These are phyloP conservation scores for Amaranthus hypochondriacus DNA, from an alignment of 148 eudicot species.

Conservation along the genomic window DNA sequence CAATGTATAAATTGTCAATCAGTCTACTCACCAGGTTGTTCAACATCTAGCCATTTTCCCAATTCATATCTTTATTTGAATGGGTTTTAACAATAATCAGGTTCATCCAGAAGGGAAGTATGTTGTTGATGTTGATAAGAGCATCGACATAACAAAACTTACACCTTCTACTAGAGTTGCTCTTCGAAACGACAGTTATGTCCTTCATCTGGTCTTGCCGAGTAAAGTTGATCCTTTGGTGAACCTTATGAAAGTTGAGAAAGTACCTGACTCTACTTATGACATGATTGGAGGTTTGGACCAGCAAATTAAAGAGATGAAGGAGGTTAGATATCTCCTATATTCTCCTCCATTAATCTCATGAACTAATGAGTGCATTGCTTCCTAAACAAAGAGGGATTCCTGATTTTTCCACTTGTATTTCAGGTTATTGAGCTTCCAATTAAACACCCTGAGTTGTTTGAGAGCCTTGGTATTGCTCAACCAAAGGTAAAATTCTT, in stretches of 20 bases:
- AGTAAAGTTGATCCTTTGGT: conserved; percentile 77
- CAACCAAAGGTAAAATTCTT: conserved; percentile 55
- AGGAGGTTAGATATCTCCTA: conserved; percentile 50
- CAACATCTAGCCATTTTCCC: no score
- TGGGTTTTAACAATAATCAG: conserved; percentile 24
- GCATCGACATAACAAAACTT: conserved; percentile 60
- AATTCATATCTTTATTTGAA: no score
- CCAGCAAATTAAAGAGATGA: conserved; percentile 79
- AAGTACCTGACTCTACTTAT: conserved; percentile 81
- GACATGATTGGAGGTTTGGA: conserved; percentile 79
- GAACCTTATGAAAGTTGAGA: conserved; percentile 80
- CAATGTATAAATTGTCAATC: background rate
- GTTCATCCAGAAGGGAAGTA: conserved; percentile 76
- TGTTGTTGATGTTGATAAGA: conserved; percentile 71
- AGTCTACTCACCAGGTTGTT: background rate
- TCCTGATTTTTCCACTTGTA: background rate
- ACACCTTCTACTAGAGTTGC: conserved; percentile 73
- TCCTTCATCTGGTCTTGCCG: conserved; percentile 61
- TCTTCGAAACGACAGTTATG: conserved; percentile 69
- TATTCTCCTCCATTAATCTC: background rate
- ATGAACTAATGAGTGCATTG: background rate
- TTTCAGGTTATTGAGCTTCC: conserved; percentile 68
- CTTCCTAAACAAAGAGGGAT: background rate
- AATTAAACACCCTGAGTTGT: conserved; percentile 62
- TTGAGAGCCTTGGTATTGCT: conserved; percentile 66